These are phyloP conservation scores for Claviceps sorghi DNA, from an alignment of 2,329 filamentous ascomycete species.

Conservation along the genomic window DNA sequence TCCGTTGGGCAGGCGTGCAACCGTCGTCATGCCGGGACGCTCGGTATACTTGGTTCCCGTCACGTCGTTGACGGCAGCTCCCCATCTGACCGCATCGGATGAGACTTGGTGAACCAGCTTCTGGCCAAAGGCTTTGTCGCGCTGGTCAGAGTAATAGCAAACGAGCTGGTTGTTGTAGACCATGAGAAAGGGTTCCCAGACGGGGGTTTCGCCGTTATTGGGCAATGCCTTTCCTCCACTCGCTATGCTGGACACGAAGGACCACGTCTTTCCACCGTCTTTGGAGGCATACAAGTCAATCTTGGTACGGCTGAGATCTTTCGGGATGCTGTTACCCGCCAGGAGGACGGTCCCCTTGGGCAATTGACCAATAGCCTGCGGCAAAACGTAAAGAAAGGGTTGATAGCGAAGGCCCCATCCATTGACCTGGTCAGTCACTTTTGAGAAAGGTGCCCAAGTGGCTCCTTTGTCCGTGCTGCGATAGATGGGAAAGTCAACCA, in stretches of 20 bases:
- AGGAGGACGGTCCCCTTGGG: background rate
- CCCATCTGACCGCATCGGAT: background rate
- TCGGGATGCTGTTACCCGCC: background rate
- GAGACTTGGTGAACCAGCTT: background rate
- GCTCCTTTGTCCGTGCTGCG: background rate
- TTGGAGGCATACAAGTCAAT: background rate
- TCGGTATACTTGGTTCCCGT: background rate
- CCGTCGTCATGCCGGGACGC: background rate
- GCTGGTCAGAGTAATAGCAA: background rate
- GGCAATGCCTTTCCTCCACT: background rate
- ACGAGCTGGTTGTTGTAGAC: background rate
- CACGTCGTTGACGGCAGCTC: background rate
- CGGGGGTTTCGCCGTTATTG: background rate
- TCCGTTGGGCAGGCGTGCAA: background rate
- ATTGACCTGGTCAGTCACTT: background rate
- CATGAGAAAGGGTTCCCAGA: background rate
- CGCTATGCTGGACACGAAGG: background rate
- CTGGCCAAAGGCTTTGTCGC: background rate
- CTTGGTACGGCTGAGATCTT: background rate
- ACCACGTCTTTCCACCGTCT: background rate
- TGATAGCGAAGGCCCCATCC: conserved; percentile 1
- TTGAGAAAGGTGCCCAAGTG: background rate
- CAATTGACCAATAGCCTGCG: background rate
- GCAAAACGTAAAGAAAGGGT: background rate
- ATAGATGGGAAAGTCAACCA: background rate